Percentiles rank a stretch among this genome's conserved stretches.
These are phyloP conservation scores for Starmera dryadoides DNA, from an alignment of 805 yeast species.

Conservation along the genomic window DNA sequence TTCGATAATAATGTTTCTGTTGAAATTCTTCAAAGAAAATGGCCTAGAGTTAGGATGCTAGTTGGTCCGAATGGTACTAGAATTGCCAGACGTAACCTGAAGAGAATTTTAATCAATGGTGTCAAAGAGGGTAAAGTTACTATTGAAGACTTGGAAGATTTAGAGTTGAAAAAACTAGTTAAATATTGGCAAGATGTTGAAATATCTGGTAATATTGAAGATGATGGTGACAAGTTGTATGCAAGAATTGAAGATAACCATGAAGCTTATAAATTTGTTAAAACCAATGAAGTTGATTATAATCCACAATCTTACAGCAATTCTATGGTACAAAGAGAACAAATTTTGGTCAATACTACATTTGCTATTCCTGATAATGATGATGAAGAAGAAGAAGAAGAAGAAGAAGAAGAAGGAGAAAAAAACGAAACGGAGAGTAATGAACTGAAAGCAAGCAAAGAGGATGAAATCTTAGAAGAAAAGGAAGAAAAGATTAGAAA, in stretches of 20 bases:
- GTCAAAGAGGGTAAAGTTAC: slow-evolving; percentile 49
- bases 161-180: slow-evolving; percentile 46
- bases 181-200: slow-evolving; percentile 61
- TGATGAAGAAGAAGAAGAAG: slow-evolving; percentile 9
- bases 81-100: slow-evolving; percentile 54
- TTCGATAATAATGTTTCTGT: slow-evolving; percentile 36
- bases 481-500: slow-evolving; percentile 22
- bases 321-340: slow-evolving; percentile 70
- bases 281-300: slow-evolving; percentile 17
- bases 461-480: slow-evolving; percentile 5
- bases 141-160: slow-evolving; percentile 39
- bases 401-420: slow-evolving; percentile 4
- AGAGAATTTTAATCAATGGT: slow-evolving; percentile 49
- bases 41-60: slow-evolving; percentile 61
- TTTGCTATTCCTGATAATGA: slow-evolving; percentile 30
- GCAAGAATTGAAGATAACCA: slow-evolving; percentile 39
- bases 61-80: slow-evolving; percentile 56
- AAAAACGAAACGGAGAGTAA: too few species aligned
- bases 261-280: slow-evolving; percentile 35
- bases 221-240: slow-evolving; percentile 21
- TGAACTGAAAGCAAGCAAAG: slow-evolving; percentile 9
- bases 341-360: slow-evolving; percentile 35
- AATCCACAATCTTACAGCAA: slow-evolving; percentile 41
- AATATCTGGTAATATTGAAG: slow-evolving; percentile 13
- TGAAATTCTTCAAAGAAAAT: slow-evolving; percentile 47